phyloP scores from a whole-genome alignment of 2,329 filamentous ascomycete species.

The Fusarium secorum region DNA sequence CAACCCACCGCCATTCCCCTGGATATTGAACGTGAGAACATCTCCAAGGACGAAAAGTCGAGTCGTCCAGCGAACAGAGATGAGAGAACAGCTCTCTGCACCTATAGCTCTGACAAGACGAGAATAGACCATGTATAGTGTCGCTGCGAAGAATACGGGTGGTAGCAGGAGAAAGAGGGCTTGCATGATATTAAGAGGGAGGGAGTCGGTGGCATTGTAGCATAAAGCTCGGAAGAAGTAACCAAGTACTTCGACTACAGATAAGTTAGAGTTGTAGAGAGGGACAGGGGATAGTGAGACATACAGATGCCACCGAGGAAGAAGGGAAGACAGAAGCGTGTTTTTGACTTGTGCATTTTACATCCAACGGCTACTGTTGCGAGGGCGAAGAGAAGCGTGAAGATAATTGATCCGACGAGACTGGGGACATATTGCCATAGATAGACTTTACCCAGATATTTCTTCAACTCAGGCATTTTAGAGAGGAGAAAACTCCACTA shows the following conservation, averaged over 20 bases:
- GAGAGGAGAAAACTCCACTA: no score
- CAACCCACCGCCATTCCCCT: slow-evolving; percentile 8
- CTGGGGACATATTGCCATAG: slow-evolving; percentile 51
- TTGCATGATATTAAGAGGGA: slow-evolving; percentile 28
- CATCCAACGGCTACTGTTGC: slow-evolving; percentile 52
- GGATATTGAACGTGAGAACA: slow-evolving; percentile 20
- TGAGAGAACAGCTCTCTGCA: background rate
- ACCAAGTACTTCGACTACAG: slow-evolving; percentile 8
- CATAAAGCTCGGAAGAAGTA: slow-evolving; percentile 24
- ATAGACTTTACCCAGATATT: slow-evolving; percentile 4
- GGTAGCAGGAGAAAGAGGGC: slow-evolving; percentile 17
- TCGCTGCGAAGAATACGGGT: slow-evolving; percentile 26
- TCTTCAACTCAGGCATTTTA: slow-evolving; percentile 11
- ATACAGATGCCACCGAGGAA: slow-evolving; percentile 55
- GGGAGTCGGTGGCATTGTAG: slow-evolving; percentile 6
- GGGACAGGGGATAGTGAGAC: slow-evolving; percentile 4
- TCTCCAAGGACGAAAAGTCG: slow-evolving; percentile 21
- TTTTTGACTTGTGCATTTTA: slow-evolving; percentile 51
- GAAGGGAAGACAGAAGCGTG: slow-evolving; percentile 59
- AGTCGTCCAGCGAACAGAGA: slow-evolving; percentile 19
- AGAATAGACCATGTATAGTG: slow-evolving; percentile 29
- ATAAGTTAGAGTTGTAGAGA: background rate
- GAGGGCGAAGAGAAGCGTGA: slow-evolving; percentile 53
- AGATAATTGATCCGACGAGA: slow-evolving; percentile 54
- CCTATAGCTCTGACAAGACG: background rate